phyloP scores from a whole-genome alignment of 2,329 filamentous ascomycete genomes.

The Ramichloridium luteum region DNA sequence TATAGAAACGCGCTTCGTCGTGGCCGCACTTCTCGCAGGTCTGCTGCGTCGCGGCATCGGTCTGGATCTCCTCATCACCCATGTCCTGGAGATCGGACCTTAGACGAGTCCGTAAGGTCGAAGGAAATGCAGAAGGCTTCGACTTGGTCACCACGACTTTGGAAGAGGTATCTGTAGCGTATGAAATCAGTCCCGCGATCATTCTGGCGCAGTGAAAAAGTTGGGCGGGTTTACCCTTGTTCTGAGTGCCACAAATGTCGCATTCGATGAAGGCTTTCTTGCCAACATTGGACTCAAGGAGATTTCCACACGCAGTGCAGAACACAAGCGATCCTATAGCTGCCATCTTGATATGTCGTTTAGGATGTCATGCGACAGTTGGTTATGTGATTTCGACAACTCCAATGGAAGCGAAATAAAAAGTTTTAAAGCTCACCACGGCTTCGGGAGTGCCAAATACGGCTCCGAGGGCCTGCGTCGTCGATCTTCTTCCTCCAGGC shows the following conservation, averaged over 20 bases:
- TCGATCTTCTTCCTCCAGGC: too few relatives aligned
- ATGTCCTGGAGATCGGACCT: slow-evolving; percentile 74
- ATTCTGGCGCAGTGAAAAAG: not conserved
- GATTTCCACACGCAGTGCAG: slow-evolving; percentile 83
- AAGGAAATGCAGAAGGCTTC: slow-evolving; percentile 85
- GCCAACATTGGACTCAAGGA: slow-evolving; percentile 69
- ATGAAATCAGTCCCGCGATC: not conserved
- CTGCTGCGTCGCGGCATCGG: slow-evolving; percentile 52
- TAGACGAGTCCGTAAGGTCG: slow-evolving; percentile 65
- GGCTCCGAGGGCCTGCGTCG: too few relatives aligned
- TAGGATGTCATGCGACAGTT: too few relatives aligned
- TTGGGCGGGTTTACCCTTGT: slow-evolving; percentile 55
- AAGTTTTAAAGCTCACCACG: too few relatives aligned
- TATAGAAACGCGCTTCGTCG: slow-evolving; percentile 72
- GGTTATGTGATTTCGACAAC: too few relatives aligned
- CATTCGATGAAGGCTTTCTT: slow-evolving; percentile 66
- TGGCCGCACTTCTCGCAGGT: slow-evolving; percentile 71
- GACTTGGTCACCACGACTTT: slow-evolving; percentile 70
- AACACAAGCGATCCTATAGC: slow-evolving; percentile 85
- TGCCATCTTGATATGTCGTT: slow-evolving; percentile 66
- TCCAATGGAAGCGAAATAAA: too few relatives aligned
- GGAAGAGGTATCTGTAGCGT: slow-evolving; percentile 53
- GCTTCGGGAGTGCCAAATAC: too few relatives aligned
- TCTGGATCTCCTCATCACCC: slow-evolving; percentile 51
- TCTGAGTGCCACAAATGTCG: slow-evolving; percentile 74